Base-by-base conservation (phyloP, 495 filamentous ascomycete genomes). In the Podospora australis region DNA sequence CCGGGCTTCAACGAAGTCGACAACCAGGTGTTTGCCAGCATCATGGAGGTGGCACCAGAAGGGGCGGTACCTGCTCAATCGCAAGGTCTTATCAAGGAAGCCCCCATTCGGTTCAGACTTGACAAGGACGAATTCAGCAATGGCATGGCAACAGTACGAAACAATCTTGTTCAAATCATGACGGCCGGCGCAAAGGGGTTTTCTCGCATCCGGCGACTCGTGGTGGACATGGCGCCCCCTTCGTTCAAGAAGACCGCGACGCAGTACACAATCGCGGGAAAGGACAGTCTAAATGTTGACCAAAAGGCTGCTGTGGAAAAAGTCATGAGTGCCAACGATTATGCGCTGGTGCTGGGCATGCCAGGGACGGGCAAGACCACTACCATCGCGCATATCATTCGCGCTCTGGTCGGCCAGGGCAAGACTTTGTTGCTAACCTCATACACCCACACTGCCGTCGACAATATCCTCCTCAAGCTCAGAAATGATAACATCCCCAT, bases 121-220 rank as follows among this genome's bases (percentile, higher is more conserved):
- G 92, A 98, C 67, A 96, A 96, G 65, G 92, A 97, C 56, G 92
- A 97, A 61, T 96, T 96, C 66, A 95, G 87, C 67, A 97, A 91
- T 52, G 92, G 92, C 48, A 94, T 98, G 89, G 89, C 92, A 14
- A 84, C 81, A 39, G 86, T 95, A 32, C 85, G 92, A 39, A 95
- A 92, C 62, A 98, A 96, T 55, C 78, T 98, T 0, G 75, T 98
- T 26, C 84, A 89, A 56, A 74, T 94, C 56, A 96, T 98, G 89
- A 81, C 88, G 30, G 81, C 88, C 52, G 81, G 82, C 32, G 63
- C 67, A 10, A 85, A 80, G 61, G 80, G 85, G 43, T 83, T 85
- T n/a, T 73, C 73, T 13, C 74, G 87, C 53, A 77, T 95, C 39
- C 80, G 92, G 38, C 75, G 74, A 23, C 70, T 96, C 20, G 85